Conservation (phyloP, 108 stramenopile genomes). For the Nannochloropsis salina region DNA sequence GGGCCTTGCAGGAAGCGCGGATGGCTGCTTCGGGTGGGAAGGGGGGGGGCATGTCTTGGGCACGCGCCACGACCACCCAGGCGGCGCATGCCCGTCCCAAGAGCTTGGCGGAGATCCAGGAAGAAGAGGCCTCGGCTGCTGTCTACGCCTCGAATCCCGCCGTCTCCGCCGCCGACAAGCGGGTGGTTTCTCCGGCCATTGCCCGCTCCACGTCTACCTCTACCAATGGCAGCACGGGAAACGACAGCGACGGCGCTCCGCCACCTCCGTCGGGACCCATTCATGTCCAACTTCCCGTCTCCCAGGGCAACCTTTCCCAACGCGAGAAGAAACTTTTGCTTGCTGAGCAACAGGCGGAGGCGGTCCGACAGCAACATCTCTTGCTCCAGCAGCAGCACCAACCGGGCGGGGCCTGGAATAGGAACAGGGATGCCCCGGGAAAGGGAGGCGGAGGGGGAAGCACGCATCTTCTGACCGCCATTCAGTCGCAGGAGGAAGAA, state of each 20-base stretch:
- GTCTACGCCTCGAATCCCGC: not conserved
- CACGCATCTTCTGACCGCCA: not conserved
- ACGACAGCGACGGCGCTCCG: not conserved
- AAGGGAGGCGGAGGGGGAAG: not conserved
- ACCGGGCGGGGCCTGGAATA: not conserved
- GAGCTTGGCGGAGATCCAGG: not conserved
- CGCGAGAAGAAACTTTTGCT: not conserved
- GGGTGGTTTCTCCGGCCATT: too few species aligned
- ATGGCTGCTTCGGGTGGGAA: not conserved
- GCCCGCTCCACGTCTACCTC: too few species aligned
- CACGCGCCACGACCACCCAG: not conserved
- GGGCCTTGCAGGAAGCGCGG: not conserved
- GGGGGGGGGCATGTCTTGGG: not conserved
- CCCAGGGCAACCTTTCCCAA: not conserved
- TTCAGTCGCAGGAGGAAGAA: not conserved
- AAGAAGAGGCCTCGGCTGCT: not conserved
- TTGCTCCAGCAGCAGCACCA: not conserved
- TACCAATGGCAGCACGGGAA: not conserved
- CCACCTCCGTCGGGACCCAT: not conserved
- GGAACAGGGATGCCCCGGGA: not conserved
- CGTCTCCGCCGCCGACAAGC: not conserved
- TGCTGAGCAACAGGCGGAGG: not conserved
- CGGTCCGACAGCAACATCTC: not conserved
- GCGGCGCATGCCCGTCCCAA: not conserved
- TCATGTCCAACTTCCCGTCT: not conserved